Evolutionary conservation across 1,284 basidiomycete species (phyloP), one percentile per base, ranked within the genome.

Genomic region (Microbotryum silenes-acaulis): DNA sequence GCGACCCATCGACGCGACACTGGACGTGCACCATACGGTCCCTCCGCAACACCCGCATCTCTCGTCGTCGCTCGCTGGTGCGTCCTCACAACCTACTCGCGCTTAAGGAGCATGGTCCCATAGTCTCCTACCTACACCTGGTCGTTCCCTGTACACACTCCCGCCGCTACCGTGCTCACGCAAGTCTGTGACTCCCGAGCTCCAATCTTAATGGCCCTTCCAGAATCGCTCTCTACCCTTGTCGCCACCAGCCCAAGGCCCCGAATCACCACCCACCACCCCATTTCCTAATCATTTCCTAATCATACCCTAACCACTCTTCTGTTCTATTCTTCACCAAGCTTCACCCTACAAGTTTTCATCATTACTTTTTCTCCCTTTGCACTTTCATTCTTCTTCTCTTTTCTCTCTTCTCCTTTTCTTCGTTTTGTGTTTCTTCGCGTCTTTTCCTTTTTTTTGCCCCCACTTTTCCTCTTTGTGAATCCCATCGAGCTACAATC

Each of bases 11-110:
- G 62, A 68, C 47, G 46, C 60, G 14, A 64, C 51, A 5, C 50
- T 66, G 25, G 60, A 64, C 46, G 62, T 66, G 4, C 59, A 66
- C 51, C 64, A 65, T 37, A 66, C 65, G 5, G 60, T 59, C 27
- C 67, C 67, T 21, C 67, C 67, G 4, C 64, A 64, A 0, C 67
- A 59, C 0, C 67, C 67, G 6, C 37, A 63, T 3, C 56, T 52
- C 4, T 61, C 61, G 8, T 56, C 61, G 25, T 21, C 51, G 29
- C 51, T 53, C 20, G 51, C 37, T 18, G 51, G n/a, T 37, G 31
- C 18, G 21, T 10, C 51, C 20, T 20, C 29, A n/a, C 20, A 21
- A 20, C 31, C 51, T 53, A 21, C 29, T 21, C 18, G 31, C 23
- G 20, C 29, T 23, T 23, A 9, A 51, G 23, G 9, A 20, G 23